Evolutionary conservation across 768 basidiomycete genomes (phyloP), one percentile per base, ranked within the genome.

Genomic region (Vararia minispora): DNA sequence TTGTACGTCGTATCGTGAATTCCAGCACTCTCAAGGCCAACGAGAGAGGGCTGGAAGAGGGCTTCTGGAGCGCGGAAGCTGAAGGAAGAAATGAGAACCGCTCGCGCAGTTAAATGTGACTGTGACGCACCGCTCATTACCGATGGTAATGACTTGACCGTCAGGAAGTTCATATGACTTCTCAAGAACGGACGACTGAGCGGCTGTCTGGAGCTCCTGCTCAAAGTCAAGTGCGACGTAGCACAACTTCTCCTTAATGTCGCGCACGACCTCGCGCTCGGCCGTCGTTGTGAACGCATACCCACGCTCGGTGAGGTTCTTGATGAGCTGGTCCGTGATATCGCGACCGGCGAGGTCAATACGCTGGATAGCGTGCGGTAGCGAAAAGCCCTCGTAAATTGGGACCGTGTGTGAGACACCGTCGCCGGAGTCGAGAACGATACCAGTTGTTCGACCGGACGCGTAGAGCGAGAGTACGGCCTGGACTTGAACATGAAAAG

Each of bases 371-470:
- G 91, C 88, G 59, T 95, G 91, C 31, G 89, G 89, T 31, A 95
- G 73, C 29, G 84, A 64, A 68, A 89, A 94, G 63, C 78, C 91
- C 61, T 95, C 91, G 66, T 94, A 95, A 56, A 95, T 94, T 47
- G 91, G 91, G 25, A 95, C 91, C 21, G 86, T 89, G 73, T 95
- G 90, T 39, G 85, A 79, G 46, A 94, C 90, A 72, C 90, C 91
- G 61, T 95, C 91, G 56, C 90, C 90, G 16, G 91, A 94, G 64
- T 95, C 91, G 53, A 92, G 72, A 20, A 95, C 91, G 62, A 95
- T 81, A 71, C 82, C 82, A 28, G 91, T 94, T 25, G 90, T 94
- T 60, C 90, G 83, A 63, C 90, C 90, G 18, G 90, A 92, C 26
- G 90, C 90, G 63, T 92, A 92, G 28, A 90, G 58, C 13, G 79